Percentiles rank a stretch among this genome's conserved stretches.
These are phyloP conservation scores for Diutina neorugosa DNA, from an alignment of 1,139 yeast genomes.

Conservation along the genomic window DNA sequence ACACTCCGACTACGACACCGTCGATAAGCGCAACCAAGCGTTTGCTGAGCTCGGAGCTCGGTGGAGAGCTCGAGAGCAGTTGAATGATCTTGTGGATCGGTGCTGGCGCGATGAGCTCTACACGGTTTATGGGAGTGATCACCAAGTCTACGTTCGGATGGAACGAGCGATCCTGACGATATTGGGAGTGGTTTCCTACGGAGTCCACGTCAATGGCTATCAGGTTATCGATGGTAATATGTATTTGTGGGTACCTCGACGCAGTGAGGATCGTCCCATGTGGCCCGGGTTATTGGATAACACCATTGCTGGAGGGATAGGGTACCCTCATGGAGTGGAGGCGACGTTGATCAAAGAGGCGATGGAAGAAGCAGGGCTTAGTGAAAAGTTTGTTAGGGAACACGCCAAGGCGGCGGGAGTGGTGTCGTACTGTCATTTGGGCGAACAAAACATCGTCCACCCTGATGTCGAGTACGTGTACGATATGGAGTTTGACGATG, in stretches of 20 bases:
- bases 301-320: constrained; percentile 91
- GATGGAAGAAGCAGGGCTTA: constrained; percentile 82
- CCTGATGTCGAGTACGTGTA: constrained; percentile 82
- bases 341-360: constrained; percentile 83
- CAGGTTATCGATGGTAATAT: constrained; percentile 27
- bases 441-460: constrained; percentile 37
- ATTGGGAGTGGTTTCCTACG: constrained; percentile 81
- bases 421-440: constrained; percentile 35
- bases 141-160: constrained; percentile 46
- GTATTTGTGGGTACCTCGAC: constrained; percentile 75
- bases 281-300: constrained; percentile 88
- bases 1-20: constrained; percentile 21
- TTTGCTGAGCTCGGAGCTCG: constrained; percentile 30
- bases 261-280: constrained; percentile 69
- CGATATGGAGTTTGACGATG: constrained; percentile 49
- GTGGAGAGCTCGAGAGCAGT: constrained; percentile 29
- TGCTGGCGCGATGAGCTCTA: constrained; percentile 91
- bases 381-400: constrained; percentile 32
- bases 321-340: constrained; percentile 61
- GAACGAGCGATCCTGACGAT: constrained; percentile 78
- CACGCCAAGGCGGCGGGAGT: constrained; percentile 48
- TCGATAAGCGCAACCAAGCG: constrained; percentile 34
- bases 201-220: constrained; percentile 79
- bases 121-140: constrained; percentile 48
- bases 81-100: constrained; percentile 25